These are phyloP conservation scores for Malassezia slooffiae DNA, from an alignment of 1,284 basidiomycete species.

Conservation along the genomic window DNA sequence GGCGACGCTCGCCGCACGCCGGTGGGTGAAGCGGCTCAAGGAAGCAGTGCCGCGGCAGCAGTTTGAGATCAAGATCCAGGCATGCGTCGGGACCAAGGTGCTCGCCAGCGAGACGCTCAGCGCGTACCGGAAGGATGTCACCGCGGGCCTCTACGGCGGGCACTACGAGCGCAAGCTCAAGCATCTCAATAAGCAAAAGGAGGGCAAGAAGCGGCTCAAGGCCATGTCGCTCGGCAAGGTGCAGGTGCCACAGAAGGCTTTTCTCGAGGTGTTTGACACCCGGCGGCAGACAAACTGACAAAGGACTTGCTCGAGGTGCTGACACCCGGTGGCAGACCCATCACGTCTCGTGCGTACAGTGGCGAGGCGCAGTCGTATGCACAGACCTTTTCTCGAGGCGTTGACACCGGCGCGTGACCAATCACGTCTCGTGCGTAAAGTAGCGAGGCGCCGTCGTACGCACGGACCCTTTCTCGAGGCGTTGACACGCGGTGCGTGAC, in stretches of 20 bases:
- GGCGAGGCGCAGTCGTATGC: too few relatives aligned
- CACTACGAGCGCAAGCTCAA: constrained; percentile 40
- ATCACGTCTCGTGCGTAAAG: too few relatives aligned
- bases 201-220: constrained; percentile 40
- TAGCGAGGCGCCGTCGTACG: too few relatives aligned
- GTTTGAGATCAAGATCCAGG: constrained; percentile 63
- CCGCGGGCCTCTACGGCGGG: constrained; percentile 85
- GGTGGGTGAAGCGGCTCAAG: constrained; percentile 37
- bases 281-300: too few relatives aligned
- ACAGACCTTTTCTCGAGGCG: too few relatives aligned
- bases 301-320: too few relatives aligned
- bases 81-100: constrained; percentile 66
- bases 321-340: too few relatives aligned
- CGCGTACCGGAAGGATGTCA: constrained; percentile 62
- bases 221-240: constrained; percentile 37
- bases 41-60: constrained; percentile 65
- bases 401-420: too few relatives aligned
- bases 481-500: too few relatives aligned
- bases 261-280: constrained; percentile 22
- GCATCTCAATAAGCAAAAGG: constrained; percentile 41
- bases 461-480: too few relatives aligned
- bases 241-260: constrained; percentile 28
- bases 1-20: constrained; percentile 22
- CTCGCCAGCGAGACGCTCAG: constrained; percentile 67
- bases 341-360: too few relatives aligned